Percentiles rank a stretch among this genome's conserved stretches.
These are phyloP conservation scores for Neurospora africana DNA, from an alignment of 495 filamentous ascomycete species.

Conservation along the genomic window DNA sequence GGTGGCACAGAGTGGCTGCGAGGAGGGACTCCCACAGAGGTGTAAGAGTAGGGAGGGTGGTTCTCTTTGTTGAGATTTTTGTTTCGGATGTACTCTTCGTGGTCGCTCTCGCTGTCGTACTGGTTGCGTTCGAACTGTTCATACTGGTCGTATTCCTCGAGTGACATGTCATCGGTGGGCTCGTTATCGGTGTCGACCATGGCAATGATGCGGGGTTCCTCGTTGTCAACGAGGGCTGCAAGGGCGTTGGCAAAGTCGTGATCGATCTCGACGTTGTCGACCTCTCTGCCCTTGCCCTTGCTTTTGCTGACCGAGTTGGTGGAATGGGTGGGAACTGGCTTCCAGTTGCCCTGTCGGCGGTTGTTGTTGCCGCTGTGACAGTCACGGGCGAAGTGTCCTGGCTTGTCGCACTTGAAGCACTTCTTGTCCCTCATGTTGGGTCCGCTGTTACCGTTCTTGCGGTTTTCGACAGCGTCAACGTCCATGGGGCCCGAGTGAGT, in stretches of 20 bases:
- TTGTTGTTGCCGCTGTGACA: neutral
- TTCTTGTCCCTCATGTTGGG: neutral
- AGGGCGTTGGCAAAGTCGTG: neutral
- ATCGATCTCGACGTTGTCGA: neutral
- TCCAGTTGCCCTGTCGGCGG: neutral
- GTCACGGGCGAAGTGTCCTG: neutral
- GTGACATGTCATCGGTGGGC: neutral
- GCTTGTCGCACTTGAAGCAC: neutral
- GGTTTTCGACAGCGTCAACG: neutral
- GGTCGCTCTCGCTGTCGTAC: too few species aligned
- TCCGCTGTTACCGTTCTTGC: neutral
- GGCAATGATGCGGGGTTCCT: neutral
- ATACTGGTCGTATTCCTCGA: neutral
- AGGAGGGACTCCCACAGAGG: too few species aligned
- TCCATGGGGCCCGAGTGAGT: neutral
- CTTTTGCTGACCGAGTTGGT: neutral
- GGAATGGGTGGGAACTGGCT: neutral
- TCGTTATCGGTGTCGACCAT: neutral
- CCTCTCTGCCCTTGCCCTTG: neutral
- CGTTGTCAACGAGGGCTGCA: neutral
- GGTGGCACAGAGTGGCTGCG: too few species aligned
- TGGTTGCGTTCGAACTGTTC: neutral
- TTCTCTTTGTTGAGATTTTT: too few species aligned
- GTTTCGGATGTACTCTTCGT: neutral
- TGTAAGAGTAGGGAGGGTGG: too few species aligned